Base-by-base conservation (phyloP, 1,139 yeast species). In the Kodamaea alishanica region DNA sequence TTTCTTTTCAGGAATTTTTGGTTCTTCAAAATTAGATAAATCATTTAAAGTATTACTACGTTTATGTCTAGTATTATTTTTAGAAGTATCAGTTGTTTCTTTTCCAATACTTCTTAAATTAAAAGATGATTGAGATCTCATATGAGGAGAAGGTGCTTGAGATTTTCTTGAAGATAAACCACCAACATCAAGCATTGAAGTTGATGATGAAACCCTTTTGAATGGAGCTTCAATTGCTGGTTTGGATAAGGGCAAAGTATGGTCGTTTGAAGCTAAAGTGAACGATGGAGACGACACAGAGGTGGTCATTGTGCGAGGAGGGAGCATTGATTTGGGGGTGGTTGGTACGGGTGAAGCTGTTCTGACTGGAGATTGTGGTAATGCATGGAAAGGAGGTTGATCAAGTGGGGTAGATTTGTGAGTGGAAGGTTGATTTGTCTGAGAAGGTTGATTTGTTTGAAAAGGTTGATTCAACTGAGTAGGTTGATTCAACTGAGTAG, bases 41-140 rank as follows among this genome's bases (percentile, higher is more conserved):
- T 61, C 60, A 9, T 57, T 50, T 32, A 56, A 40, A 6, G 65
- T 51, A 38, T 42, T 43, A 33, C 67, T 61, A 46, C 70, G 51
- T 32, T 52, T 60, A 38, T 58, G 65, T 34, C 45, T 40, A 24
- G 49, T 37, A 30, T 28, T 22, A 8, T 37, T 10, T 26, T 24
- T 30, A 11, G 9, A 30, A 49, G 43, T 10, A 24, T 24, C 24
- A 9, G 3, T 31, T 25, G 9, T 28, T 29, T 20, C 37, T 31
- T 20, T 26, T 10, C 11, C 32, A n/a, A 15, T 28, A 10, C 28
- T 26, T 26, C 48, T 46, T 24, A 62, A 42, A 6, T 61, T 50
- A 35, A 60, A 61, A 5, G 65, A 47, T n/a, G 68, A 62, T 38
- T 52, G 55, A 10, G 70, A 61, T 34, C 68, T 50, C 4, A 51